Percentiles rank a stretch among this genome's conserved stretches.
Evolutionary conservation across 306 rosid genomes (phyloP).

Genomic region (Psophocarpus tetragonolobus): DNA sequence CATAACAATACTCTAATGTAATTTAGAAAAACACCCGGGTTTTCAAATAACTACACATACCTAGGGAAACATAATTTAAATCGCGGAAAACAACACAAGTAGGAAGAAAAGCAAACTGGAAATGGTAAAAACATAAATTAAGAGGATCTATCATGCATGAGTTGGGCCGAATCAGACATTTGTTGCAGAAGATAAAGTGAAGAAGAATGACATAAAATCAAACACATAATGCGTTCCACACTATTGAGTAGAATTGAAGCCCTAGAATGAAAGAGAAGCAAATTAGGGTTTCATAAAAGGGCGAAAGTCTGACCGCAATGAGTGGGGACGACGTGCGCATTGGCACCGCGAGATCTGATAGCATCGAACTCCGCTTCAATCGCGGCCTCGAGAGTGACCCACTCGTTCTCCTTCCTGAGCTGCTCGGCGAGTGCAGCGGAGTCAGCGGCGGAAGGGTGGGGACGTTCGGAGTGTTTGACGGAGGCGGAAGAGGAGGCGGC

Average conservation of each 20-base stretch:
- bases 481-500: conserved; percentile 19
- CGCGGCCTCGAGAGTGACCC: conserved; percentile 66
- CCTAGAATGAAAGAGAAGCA: background rate
- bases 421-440: conserved; percentile 47
- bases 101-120: background rate
- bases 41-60: background rate
- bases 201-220: background rate
- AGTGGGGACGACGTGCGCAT: conserved; percentile 77
- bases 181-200: background rate
- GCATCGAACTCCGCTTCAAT: conserved; percentile 75
- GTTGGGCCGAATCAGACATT: conserved; percentile 21
- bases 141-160: conserved; percentile 25
- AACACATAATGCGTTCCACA: background rate
- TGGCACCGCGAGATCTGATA: conserved; percentile 74
- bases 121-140: background rate
- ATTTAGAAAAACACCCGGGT: background rate
- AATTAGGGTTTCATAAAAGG: conserved; percentile 39
- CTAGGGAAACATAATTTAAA: background rate
- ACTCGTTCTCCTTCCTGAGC: conserved; percentile 54
- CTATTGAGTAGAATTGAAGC: background rate
- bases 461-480: conserved; percentile 45
- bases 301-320: conserved; percentile 73
- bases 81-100: background rate
- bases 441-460: conserved; percentile 34
- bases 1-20: background rate